Conservation (phyloP, 176 grass and related monocot genomes). For the Carex myosuroides region DNA sequence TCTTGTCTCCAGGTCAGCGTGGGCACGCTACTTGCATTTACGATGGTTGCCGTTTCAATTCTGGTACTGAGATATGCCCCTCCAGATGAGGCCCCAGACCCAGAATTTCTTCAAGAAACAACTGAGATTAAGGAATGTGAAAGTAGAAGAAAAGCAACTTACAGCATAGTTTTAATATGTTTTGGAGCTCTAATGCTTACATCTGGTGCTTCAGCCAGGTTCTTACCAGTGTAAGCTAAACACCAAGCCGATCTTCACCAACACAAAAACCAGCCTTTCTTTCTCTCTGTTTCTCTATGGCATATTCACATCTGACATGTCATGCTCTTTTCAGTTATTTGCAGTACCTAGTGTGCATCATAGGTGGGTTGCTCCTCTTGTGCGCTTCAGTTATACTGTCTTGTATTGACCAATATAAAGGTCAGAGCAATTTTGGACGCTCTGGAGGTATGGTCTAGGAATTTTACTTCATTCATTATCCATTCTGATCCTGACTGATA, state of each 20-base stretch:
- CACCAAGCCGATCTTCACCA: not conserved
- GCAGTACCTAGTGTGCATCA: conserved; percentile 14
- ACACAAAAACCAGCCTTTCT: not conserved
- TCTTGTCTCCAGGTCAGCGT: conserved; percentile 66
- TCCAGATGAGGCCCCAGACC: conserved; percentile 49
- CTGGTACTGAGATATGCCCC: conserved; percentile 75
- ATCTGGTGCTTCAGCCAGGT: conserved; percentile 42
- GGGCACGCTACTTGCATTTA: conserved; percentile 84
- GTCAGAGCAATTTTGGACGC: conserved; percentile 25
- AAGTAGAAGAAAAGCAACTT: conserved; percentile 47
- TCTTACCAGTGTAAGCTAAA: conserved; percentile 59
- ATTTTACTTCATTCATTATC: not conserved
- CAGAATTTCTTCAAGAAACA: conserved; percentile 35
- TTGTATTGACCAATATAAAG: conserved; percentile 41
- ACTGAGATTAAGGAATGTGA: conserved; percentile 34
- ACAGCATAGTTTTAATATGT: conserved; percentile 44
- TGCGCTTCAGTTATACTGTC: conserved; percentile 29
- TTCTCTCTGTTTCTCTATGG: not conserved
- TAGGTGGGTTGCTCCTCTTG: conserved; percentile 36
- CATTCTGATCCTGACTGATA: not conserved
- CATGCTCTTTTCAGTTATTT: conserved; percentile 32
- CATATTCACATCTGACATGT: conserved; percentile 6
- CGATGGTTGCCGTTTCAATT: conserved; percentile 62
- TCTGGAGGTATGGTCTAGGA: conserved; percentile 35
- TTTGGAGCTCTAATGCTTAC: conserved; percentile 39